Evolutionary conservation across 805 yeast species (phyloP).

Genomic region (Pachysolen tannophilus): DNA sequence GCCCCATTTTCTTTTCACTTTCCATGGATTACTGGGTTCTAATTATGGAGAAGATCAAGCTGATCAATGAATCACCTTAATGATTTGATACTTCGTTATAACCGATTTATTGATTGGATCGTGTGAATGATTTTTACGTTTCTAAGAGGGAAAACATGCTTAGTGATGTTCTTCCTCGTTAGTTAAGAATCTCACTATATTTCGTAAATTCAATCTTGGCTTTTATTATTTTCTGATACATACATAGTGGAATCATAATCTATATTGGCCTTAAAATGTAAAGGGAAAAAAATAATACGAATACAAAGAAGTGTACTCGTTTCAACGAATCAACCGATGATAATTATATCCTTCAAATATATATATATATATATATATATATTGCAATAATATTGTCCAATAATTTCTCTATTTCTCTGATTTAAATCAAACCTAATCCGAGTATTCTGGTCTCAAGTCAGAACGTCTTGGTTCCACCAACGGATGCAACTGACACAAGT

Average conservation of each 20-base stretch:
- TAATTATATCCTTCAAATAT: background rate
- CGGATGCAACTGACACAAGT: slow-evolving; percentile 82
- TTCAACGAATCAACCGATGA: background rate
- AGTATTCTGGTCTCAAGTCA: slow-evolving; percentile 78
- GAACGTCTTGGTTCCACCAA: slow-evolving; percentile 85
- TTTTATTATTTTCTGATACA: no score
- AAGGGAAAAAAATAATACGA: no score
- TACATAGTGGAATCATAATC: no score
- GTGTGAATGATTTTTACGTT: slow-evolving; percentile 36
- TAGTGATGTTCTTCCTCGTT: no score
- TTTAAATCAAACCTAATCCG: slow-evolving; percentile 18
- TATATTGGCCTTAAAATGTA: no score
- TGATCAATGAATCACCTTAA: slow-evolving; percentile 20
- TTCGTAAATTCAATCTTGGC: no score
- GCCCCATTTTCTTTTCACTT: slow-evolving; percentile 42
- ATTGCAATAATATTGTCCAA: no score
- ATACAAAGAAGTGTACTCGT: background rate
- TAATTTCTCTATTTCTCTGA: background rate
- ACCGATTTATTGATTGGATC: slow-evolving; percentile 33
- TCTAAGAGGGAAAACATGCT: no score
- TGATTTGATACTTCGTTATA: slow-evolving; percentile 42
- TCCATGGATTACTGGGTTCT: slow-evolving; percentile 52
- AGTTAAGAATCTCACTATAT: slow-evolving; percentile 9
- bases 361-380: no score
- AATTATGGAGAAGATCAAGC: slow-evolving; percentile 57